Evolutionary conservation across 2,329 filamentous ascomycete genomes (phyloP).

Genomic region (Cladosporium oxysporum): DNA sequence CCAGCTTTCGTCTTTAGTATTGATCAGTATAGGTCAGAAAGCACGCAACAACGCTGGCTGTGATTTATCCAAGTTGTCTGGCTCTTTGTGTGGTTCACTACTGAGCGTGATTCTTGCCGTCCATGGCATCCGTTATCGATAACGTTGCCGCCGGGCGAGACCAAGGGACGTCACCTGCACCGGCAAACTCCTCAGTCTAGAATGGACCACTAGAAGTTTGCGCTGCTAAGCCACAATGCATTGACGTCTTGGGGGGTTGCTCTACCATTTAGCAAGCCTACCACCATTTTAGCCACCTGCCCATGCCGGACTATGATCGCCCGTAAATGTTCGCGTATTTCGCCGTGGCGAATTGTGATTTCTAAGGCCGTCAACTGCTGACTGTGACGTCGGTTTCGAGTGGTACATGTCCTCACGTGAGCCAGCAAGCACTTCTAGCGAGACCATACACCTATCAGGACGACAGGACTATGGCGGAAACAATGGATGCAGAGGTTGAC

Average conservation of each 20-base stretch:
- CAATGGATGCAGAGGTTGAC: background rate
- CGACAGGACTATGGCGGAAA: background rate
- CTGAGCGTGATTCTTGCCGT: background rate
- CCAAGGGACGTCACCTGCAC: background rate
- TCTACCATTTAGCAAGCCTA: background rate
- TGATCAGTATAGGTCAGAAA: background rate
- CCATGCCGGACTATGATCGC: background rate
- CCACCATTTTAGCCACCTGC: background rate
- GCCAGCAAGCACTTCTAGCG: background rate
- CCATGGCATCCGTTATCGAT: background rate
- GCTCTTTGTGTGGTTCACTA: too few species aligned
- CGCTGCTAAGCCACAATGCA: background rate
- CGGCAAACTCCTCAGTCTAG: slow-evolving; percentile 7
- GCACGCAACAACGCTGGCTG: background rate
- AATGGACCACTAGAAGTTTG: background rate
- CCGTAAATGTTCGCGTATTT: background rate
- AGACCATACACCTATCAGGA: background rate
- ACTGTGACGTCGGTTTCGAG: background rate
- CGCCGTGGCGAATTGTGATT: background rate
- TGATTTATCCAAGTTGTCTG: background rate
- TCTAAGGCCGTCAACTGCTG: background rate
- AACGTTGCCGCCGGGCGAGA: background rate
- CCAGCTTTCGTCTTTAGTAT: background rate
- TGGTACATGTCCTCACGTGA: background rate
- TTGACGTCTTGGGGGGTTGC: background rate